Conservation (phyloP, 176 grass and related monocot genomes). For the Lolium multiflorum region DNA sequence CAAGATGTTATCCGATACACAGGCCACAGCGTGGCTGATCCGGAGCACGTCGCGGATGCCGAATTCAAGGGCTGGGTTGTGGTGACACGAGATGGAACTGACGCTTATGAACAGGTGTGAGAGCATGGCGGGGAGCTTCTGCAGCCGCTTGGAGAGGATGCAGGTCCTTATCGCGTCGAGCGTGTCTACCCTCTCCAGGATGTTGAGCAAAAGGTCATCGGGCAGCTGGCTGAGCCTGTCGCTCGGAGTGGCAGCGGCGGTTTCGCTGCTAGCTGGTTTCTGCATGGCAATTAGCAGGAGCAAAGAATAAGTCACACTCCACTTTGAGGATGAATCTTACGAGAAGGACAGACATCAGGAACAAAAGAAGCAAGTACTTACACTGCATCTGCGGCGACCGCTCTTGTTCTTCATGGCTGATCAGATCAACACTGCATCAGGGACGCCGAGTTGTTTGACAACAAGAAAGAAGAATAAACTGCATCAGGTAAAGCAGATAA, state of each 20-base stretch:
- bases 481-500: no score
- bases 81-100: not conserved
- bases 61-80: not conserved
- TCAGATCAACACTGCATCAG: no score
- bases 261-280: not conserved
- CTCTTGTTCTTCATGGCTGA: no score
- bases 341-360: no score
- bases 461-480: no score
- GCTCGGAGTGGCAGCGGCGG: not conserved
- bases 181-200: conserved; percentile 3
- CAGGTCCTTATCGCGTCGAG: not conserved
- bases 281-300: not conserved
- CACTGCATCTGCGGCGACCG: no score
- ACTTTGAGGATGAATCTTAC: no score
- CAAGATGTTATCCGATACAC: not conserved
- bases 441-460: no score
- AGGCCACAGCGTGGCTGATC: not conserved
- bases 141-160: not conserved
- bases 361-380: no score
- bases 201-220: not conserved
- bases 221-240: not conserved
- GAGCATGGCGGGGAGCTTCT: not conserved
- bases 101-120: not conserved
- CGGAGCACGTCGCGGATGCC: not conserved
- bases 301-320: no score